These are phyloP conservation scores for Populus ilicifolia DNA, from an alignment of 345 rosid species.

Conservation along the genomic window DNA sequence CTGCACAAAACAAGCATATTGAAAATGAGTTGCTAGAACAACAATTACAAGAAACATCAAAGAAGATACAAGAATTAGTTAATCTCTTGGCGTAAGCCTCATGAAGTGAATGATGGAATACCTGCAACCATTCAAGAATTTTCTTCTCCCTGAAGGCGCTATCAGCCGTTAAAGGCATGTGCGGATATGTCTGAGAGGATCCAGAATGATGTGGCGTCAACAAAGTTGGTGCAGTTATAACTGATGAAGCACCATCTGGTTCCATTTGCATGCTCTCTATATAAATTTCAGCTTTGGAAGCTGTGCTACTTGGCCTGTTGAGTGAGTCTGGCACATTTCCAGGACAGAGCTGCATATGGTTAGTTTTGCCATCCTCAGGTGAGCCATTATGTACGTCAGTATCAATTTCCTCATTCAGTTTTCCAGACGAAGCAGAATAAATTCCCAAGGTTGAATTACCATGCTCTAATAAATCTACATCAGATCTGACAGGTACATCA, in stretches of 20 bases:
- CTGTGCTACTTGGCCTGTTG: conserved; percentile 30
- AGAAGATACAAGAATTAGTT: conserved; percentile 6
- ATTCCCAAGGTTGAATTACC: conserved; percentile 36
- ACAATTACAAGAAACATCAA: background rate
- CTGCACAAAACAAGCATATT: conserved; percentile 37
- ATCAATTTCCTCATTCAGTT: conserved; percentile 34
- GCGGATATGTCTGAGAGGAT: conserved; percentile 32
- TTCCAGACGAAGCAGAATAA: conserved; percentile 35
- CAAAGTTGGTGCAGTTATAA: conserved; percentile 27
- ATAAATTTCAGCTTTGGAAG: conserved; percentile 32
- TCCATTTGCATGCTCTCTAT: conserved; percentile 24
- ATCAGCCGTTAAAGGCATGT: conserved; percentile 50
- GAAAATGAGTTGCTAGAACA: background rate
- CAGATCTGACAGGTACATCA: conserved; percentile 31
- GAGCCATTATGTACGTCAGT: conserved; percentile 36
- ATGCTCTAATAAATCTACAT: conserved; percentile 31
- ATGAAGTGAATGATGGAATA: conserved; percentile 14
- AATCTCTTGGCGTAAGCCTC: conserved; percentile 8
- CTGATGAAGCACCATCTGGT: conserved; percentile 35
- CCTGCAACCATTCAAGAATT: conserved; percentile 71
- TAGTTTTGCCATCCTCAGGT: conserved; percentile 26
- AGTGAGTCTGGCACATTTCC: conserved; percentile 34
- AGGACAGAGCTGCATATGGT: conserved; percentile 26
- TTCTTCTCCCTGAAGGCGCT: conserved; percentile 74
- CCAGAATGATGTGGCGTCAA: conserved; percentile 33